These are phyloP conservation scores for Gamsiella multidivaricata DNA, from an alignment of 192 early-diverging fungal genomes.

Conservation along the genomic window DNA sequence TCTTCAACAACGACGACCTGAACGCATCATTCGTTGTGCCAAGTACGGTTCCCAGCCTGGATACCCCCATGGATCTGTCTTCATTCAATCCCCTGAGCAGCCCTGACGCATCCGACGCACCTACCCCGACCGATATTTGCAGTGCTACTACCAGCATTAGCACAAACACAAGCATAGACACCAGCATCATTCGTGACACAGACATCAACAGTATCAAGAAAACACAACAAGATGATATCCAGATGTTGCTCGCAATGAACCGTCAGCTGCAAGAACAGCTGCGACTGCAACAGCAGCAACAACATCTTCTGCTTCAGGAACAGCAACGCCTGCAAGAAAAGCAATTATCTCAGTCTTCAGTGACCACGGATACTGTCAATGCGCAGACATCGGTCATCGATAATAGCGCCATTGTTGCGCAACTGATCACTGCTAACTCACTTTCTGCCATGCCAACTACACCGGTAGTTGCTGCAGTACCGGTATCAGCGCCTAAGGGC, in stretches of 20 bases:
- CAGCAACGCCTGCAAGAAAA: not conserved
- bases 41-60: not conserved
- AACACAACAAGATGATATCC: slow-evolving; percentile 6
- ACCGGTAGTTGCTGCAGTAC: not conserved
- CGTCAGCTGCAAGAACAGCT: slow-evolving; percentile 15
- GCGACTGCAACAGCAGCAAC: slow-evolving; percentile 5
- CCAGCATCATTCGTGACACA: not conserved
- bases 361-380: not conserved
- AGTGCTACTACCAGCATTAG: not conserved
- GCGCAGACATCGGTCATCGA: not conserved
- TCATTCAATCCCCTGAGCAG: not conserved
- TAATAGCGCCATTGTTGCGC: not conserved
- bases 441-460: not conserved
- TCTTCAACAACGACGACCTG: slow-evolving; percentile 30
- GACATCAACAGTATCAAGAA: not conserved
- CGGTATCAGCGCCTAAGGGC: not conserved
- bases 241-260: slow-evolving; percentile 21
- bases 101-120: not conserved
- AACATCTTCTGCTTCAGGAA: not conserved
- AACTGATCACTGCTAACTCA: not conserved
- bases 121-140: not conserved
- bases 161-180: not conserved
- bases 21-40: not conserved
- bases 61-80: not conserved
- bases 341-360: not conserved